A percentile compares a stretch with the other conserved stretches of the same genome.
Conservation (phyloP, 805 yeast species). For the Metschnikowia amazonensis region DNA sequence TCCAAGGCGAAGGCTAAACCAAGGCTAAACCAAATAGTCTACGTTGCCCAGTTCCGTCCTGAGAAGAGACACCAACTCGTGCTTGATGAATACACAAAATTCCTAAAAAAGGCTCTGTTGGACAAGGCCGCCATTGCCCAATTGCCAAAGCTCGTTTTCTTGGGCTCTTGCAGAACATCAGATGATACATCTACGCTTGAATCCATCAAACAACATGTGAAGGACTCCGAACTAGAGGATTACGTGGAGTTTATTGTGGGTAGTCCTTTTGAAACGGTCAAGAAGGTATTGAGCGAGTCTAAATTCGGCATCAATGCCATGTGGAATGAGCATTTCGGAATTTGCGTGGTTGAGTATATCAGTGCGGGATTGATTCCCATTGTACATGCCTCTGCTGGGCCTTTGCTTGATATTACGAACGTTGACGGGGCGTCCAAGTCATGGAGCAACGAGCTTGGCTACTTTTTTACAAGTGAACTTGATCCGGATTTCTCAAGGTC, state of each 20-base stretch:
- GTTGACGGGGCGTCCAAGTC: slow-evolving; percentile 11
- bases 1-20: slow-evolving; percentile 6
- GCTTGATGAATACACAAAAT: slow-evolving; percentile 58
- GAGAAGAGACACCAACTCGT: slow-evolving; percentile 86
- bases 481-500: slow-evolving; percentile 64
- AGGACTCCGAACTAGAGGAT: slow-evolving; percentile 25
- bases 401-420: slow-evolving; percentile 77
- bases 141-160: slow-evolving; percentile 59
- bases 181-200: slow-evolving; percentile 61
- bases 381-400: slow-evolving; percentile 95
- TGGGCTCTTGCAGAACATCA: slow-evolving; percentile 79
- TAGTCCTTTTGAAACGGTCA: slow-evolving; percentile 64
- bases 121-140: slow-evolving; percentile 17
- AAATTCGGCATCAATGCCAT: slow-evolving; percentile 86
- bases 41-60: slow-evolving; percentile 90
- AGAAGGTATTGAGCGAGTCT: slow-evolving; percentile 49
- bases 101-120: slow-evolving; percentile 30
- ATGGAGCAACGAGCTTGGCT: slow-evolving; percentile 58
- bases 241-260: slow-evolving; percentile 62
- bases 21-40: slow-evolving; percentile 45
- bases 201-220: slow-evolving; percentile 40
- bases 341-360: slow-evolving; percentile 90
- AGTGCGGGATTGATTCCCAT: slow-evolving; percentile 84
- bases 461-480: slow-evolving; percentile 63
- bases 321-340: slow-evolving; percentile 99